Percentiles rank a stretch among this genome's conserved stretches.
Conservation (phyloP, 2,329 filamentous ascomycete genomes). For the Zasmidium cellare region DNA sequence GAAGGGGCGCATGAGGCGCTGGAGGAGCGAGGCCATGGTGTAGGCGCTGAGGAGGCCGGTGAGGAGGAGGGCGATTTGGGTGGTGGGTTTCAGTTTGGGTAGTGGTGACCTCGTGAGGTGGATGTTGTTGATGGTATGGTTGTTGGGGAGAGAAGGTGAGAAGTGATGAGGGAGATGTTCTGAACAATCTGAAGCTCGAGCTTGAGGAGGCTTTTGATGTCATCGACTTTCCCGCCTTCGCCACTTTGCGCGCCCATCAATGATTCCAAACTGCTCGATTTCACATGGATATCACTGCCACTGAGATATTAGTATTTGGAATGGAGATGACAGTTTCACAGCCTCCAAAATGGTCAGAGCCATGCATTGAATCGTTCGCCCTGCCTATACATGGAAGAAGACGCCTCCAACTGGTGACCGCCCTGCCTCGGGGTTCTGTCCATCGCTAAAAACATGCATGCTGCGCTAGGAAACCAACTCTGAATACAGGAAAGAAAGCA, state of each 20-base stretch:
- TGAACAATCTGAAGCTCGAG: not conserved
- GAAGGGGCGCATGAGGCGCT: conserved; percentile 65
- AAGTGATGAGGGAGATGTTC: not conserved
- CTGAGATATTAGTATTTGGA: not conserved
- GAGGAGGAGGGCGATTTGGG: conserved; percentile 37
- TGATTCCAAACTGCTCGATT: not conserved
- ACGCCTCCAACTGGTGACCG: not conserved
- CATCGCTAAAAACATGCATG: not conserved
- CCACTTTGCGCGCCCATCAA: not conserved
- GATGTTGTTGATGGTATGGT: not conserved
- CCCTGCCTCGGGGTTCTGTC: not conserved
- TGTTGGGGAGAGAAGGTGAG: not conserved
- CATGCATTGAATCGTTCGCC: not conserved
- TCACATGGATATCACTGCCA: not conserved
- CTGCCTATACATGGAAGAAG: not conserved
- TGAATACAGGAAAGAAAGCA: not conserved
- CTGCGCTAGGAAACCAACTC: not conserved
- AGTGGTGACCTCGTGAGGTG: conserved; percentile 18
- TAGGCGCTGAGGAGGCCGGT: conserved; percentile 37
- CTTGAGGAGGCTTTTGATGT: not conserved
- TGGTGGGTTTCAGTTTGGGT: conserved; percentile 18
- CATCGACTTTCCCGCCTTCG: not conserved
- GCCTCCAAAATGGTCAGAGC: too few species aligned
- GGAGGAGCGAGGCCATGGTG: conserved; percentile 60
- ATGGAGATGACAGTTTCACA: not conserved